Percentiles rank a stretch among this genome's conserved stretches.
Conservation (phyloP, 148 eudicot species). For the Fallopia convolvulus region DNA sequence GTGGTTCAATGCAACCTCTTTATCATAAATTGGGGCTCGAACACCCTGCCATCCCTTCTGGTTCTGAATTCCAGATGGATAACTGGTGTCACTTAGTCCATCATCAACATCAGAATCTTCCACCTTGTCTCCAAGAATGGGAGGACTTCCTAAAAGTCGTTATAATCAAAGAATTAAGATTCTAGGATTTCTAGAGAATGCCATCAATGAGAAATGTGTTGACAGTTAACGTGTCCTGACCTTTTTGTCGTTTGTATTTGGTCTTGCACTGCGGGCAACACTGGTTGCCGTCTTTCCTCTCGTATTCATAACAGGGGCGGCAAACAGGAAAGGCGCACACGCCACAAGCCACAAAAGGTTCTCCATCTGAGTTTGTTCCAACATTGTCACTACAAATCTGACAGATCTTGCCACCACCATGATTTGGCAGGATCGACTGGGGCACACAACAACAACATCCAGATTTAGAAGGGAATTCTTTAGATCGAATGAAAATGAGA, state of each 20-base stretch:
- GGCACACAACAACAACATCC: not conserved
- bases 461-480: not conserved
- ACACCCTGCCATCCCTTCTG: constrained; percentile 37
- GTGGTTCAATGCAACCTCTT: constrained; percentile 26
- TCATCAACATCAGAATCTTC: constrained; percentile 40
- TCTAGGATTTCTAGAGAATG: not conserved
- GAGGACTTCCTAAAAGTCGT: constrained; percentile 28
- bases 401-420: constrained; percentile 36
- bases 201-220: constrained; percentile 4
- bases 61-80: constrained; percentile 16
- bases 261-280: constrained; percentile 80
- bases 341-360: constrained; percentile 59
- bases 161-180: not conserved
- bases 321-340: constrained; percentile 71
- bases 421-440: constrained; percentile 19
- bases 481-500: not conserved
- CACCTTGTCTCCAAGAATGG: constrained; percentile 29
- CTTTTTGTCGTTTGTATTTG: constrained; percentile 66
- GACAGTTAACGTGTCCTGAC: constrained; percentile 15
- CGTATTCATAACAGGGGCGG: constrained; percentile 69
- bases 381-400: constrained; percentile 70
- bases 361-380: constrained; percentile 43
- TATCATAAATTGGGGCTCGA: constrained; percentile 30
- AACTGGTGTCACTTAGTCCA: constrained; percentile 23
- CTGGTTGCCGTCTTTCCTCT: constrained; percentile 67